Percentiles rank a stretch among this genome's conserved stretches.
phyloP scores from a whole-genome alignment of 2,329 filamentous ascomycete genomes.

The Beauveria australis region DNA sequence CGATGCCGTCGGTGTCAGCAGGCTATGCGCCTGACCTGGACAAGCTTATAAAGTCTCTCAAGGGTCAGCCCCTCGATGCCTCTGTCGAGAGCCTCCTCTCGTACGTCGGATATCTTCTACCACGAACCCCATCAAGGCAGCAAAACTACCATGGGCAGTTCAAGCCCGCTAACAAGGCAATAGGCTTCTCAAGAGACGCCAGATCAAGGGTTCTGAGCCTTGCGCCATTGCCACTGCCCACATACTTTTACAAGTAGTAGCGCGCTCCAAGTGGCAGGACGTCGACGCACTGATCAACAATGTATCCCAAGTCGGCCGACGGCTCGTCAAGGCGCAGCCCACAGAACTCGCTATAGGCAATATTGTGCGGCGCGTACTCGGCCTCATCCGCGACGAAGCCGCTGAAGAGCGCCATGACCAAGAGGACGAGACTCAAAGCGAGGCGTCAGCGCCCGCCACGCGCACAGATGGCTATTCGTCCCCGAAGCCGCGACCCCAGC shows the following conservation, averaged over 20 bases:
- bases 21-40: slow-evolving; percentile 61
- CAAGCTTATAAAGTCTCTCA: slow-evolving; percentile 72
- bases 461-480: slow-evolving; percentile 22
- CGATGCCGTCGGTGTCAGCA: slow-evolving; percentile 27
- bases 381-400: slow-evolving; percentile 84
- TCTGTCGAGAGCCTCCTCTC: slow-evolving; percentile 78
- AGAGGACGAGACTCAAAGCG: slow-evolving; percentile 51
- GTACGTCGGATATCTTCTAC: slow-evolving; percentile 39
- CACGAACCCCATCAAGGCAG: neutral
- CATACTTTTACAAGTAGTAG: slow-evolving; percentile 79
- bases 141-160: no score
- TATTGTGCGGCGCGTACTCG: slow-evolving; percentile 81
- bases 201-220: slow-evolving; percentile 79
- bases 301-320: slow-evolving; percentile 69
- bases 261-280: slow-evolving; percentile 69
- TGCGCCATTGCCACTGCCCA: slow-evolving; percentile 89
- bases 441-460: slow-evolving; percentile 31
- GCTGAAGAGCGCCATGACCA: slow-evolving; percentile 66
- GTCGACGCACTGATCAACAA: slow-evolving; percentile 71
- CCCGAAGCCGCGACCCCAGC: slow-evolving; percentile 51
- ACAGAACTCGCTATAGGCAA: slow-evolving; percentile 90
- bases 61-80: slow-evolving; percentile 65
- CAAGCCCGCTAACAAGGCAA: neutral
- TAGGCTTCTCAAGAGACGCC: slow-evolving; percentile 81
- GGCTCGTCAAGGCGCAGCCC: slow-evolving; percentile 75